Evolutionary conservation across 306 rosid genomes (phyloP).

Genomic region (Cercis canadensis): DNA sequence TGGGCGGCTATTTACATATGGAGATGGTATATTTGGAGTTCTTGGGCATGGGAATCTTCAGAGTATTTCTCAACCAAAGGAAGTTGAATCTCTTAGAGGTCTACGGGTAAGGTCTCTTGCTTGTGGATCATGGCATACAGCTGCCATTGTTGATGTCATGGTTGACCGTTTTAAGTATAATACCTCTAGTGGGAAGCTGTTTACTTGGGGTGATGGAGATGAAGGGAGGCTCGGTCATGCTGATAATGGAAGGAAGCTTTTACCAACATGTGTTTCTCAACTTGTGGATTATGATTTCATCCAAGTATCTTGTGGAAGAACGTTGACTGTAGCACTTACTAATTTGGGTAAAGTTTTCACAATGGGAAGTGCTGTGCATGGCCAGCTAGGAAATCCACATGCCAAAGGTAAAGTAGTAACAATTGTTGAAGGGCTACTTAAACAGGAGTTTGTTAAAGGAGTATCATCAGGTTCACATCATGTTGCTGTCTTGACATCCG

Average conservation of each 20-base stretch:
- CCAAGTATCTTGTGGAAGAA: constrained; percentile 87
- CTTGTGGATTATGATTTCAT: constrained; percentile 79
- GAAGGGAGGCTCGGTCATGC: constrained; percentile 76
- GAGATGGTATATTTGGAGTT: constrained; percentile 90
- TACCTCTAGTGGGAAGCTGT: constrained; percentile 64
- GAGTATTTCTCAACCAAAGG: constrained; percentile 67
- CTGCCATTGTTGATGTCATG: constrained; percentile 71
- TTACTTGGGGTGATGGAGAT: constrained; percentile 95
- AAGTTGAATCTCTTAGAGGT: constrained; percentile 75
- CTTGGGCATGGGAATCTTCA: constrained; percentile 78
- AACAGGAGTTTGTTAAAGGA: constrained; percentile 74
- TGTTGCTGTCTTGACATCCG: constrained; percentile 70
- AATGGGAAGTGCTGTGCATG: constrained; percentile 70
- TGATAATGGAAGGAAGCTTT: constrained; percentile 61
- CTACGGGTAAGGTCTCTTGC: constrained; percentile 73
- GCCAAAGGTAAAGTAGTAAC: constrained; percentile 60
- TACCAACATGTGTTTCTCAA: constrained; percentile 75
- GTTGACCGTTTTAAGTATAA: constrained; percentile 53
- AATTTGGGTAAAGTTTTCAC: constrained; percentile 72
- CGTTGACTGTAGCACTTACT: constrained; percentile 75
- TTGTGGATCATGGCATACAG: constrained; percentile 93
- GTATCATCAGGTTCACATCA: constrained; percentile 76
- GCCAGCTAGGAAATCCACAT: constrained; percentile 76
- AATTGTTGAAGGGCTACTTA: constrained; percentile 72
- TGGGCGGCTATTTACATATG: constrained; percentile 73